Evolutionary conservation across 1,284 basidiomycete species (phyloP).

Genomic region (Mycena sp.): DNA sequence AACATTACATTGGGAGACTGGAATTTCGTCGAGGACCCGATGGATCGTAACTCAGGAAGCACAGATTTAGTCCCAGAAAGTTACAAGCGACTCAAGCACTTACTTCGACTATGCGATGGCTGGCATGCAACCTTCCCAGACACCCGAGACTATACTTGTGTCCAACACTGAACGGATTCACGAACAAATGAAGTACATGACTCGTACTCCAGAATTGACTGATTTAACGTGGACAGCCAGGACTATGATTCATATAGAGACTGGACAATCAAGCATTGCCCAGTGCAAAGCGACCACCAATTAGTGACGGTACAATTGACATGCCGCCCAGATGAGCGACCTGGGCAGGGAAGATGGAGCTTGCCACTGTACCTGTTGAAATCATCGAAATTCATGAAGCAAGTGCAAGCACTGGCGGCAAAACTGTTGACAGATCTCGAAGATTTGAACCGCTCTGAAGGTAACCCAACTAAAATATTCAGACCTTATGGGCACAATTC

Average conservation of each 20-base stretch:
- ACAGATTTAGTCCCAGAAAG: not conserved
- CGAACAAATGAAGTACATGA: not conserved
- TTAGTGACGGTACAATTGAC: conserved; percentile 8
- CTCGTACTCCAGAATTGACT: not conserved
- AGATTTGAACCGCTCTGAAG: not conserved
- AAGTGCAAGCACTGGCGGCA: not conserved
- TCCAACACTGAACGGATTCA: not conserved
- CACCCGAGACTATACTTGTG: conserved; percentile 1
- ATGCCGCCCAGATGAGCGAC: not conserved
- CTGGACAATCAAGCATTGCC: conserved; percentile 16
- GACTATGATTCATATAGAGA: not conserved
- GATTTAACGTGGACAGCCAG: not conserved
- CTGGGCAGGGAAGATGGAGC: conserved; percentile 25
- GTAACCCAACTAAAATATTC: not conserved
- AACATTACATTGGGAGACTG: not conserved
- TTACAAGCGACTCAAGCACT: not conserved
- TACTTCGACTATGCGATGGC: not conserved
- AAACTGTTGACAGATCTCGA: conserved; percentile 5
- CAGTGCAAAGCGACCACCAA: conserved; percentile 20
- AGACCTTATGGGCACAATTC: not conserved
- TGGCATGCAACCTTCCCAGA: conserved; percentile 6
- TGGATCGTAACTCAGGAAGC: not conserved
- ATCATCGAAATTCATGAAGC: conserved; percentile 18
- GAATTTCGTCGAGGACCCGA: not conserved
- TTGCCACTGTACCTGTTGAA: conserved; percentile 25